A percentile compares a stretch with the other conserved stretches of the same genome.
phyloP scores from a whole-genome alignment of 208 protist species.

The Trypanosoma lewisi region DNA sequence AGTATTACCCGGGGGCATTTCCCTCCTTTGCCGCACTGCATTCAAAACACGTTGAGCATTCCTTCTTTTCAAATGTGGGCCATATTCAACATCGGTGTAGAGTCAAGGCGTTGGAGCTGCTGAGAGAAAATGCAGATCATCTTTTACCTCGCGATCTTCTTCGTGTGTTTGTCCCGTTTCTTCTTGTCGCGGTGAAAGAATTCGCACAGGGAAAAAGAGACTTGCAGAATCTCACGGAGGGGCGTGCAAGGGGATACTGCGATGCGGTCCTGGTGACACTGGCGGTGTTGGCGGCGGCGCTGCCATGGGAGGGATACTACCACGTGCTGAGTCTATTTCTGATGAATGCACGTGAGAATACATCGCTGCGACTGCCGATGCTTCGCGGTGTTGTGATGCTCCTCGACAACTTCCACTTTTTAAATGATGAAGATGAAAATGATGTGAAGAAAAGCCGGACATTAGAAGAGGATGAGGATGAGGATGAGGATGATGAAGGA shows the following conservation, averaged over 20 bases:
- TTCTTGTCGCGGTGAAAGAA: conserved; percentile 81
- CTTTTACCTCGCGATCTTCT: conserved; percentile 77
- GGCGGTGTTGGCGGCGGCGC: conserved; percentile 47
- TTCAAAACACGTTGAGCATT: conserved; percentile 66
- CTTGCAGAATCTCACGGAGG: conserved; percentile 78
- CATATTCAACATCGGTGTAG: conserved; percentile 83
- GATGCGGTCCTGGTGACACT: conserved; percentile 79
- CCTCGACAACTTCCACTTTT: conserved; percentile 82
- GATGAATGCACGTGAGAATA: conserved; percentile 65
- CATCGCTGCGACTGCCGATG: conserved; percentile 72
- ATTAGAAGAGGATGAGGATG: conserved; percentile 19
- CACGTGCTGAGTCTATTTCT: conserved; percentile 80
- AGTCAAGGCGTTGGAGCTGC: conserved; percentile 68
- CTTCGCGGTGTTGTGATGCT: conserved; percentile 86
- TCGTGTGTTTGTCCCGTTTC: conserved; percentile 87
- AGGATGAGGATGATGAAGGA: not conserved
- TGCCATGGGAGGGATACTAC: conserved; percentile 91
- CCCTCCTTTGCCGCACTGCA: conserved; percentile 75
- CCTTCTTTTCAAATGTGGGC: conserved; percentile 83
- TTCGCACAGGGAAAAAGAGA: conserved; percentile 84
- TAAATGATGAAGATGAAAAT: conserved; percentile 37
- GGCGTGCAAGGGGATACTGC: conserved; percentile 78
- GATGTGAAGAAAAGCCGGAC: too few species aligned
- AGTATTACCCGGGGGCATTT: conserved; percentile 57
- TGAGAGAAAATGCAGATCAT: conserved; percentile 45